Base-by-base conservation (phyloP, 2,329 filamentous ascomycete species). In the Pseudogymnoascus destructans region DNA sequence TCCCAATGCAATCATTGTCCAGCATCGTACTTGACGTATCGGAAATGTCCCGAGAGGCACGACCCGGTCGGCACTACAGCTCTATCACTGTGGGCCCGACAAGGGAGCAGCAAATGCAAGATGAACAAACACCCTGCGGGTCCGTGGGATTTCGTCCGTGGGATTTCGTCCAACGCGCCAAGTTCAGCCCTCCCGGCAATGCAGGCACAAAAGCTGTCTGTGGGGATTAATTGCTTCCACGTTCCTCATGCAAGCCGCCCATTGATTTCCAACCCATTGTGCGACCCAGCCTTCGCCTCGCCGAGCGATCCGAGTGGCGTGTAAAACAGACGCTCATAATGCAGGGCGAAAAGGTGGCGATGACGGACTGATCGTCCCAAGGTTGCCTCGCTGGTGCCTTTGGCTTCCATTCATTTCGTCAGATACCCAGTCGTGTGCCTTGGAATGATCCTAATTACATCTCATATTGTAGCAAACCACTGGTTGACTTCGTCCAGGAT, bases 331-430 rank as follows among this genome's bases (percentile, higher is more conserved):
- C 25, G 8, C 46, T 30, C 23, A 17, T n/a, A n/a, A n/a, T n/a
- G n/a, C 46, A 30, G 25, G 46, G 46, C 25, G 23, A 30, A 30
- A 19, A 30, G 23, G 25, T 52, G 42, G 23, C 2, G 46, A 52
- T 52, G 46, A 52, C 46, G 46, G 46, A 52, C 46, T 52, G 46
- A 52, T 52, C 46, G 46, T n/a, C 46, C 25, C 46, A 52, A 30
- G 46, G 46, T 52, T 52, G 23, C 46, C 46, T 52, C 46, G 25
- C 6, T 52, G 46, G 25, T 11, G 25, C 23, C 46, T 27, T 52
- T 52, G 46, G 25, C 15, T 17, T 52, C 46, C 46, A 52, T 52
- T 52, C 46, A 52, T 52, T 52, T 52, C 46, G 25, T 52, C 23
- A 2, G 13, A 30, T 30, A 52, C 23, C 46, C 23, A 30, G 46